Evolutionary conservation across 768 basidiomycete species (phyloP), one percentile per base, ranked within the genome.

Genomic region (Lactifluus subvellereus): DNA sequence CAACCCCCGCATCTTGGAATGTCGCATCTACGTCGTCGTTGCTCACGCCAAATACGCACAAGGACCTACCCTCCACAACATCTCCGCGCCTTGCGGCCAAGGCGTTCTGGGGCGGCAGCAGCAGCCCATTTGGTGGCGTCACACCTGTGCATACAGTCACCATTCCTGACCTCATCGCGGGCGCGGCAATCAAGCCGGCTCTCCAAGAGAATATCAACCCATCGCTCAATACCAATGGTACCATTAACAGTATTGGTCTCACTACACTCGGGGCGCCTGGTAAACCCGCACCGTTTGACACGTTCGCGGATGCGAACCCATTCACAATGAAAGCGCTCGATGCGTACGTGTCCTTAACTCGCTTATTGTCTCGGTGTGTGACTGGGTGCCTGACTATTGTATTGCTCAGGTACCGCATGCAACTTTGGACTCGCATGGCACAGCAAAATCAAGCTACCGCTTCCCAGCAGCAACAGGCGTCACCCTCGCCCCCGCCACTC

Each of bases 341-440:
- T 74, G 82, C 86, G 72, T 91, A 82, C 69, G 83, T 82, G 10
- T 65, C 35, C 64, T 48, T 48, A 66, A 52, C 59, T 49, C 48
- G 60, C 33, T 55, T 49, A 62, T 40, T 38, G 6, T 27, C 10
- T 16, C 11, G 5, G 42, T 4, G 42, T 65, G 53, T 6, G 38
- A 59, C 6, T 64, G 56, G 37, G 66, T 58, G 11, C 52, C 61
- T 66, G 54, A 65, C 38, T 42, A 33, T 37, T 55, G 8, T 35
- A 27, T 30, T 14, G 43, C 54, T 32, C 65, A 84, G 83, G 11
- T 88, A 88, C 71, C 83, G 94, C 47, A 94, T 94, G 89, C 94
- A 96, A 65, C 79, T 97, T 0, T 96, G 94, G 94, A 84, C 86
- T 38, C 84, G 88, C 75, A 90, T 96, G 85, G 92, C 92, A 0